These are phyloP conservation scores for Chaetothyriales sp. DNA, from an alignment of 2,329 filamentous ascomycete genomes.

Conservation along the genomic window DNA sequence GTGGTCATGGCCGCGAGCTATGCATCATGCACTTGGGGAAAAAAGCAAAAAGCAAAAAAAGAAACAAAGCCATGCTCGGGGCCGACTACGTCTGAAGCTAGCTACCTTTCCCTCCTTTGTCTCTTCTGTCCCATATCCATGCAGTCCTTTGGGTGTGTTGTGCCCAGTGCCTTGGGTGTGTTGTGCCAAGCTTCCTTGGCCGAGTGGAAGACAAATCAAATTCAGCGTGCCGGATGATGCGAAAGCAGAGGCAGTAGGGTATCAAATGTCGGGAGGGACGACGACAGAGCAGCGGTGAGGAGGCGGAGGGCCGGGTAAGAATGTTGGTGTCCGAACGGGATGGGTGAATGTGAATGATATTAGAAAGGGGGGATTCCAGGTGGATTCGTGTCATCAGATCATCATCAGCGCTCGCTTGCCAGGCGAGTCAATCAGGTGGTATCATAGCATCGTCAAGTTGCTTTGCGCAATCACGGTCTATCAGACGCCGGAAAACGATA, in stretches of 20 bases:
- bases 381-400: conserved; percentile 16
- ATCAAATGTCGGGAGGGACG: background rate
- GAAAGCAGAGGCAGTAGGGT: background rate
- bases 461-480: conserved; percentile 18
- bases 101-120: background rate
- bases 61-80: background rate
- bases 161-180: background rate
- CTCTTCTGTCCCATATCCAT: background rate
- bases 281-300: background rate
- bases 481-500: conserved; percentile 16
- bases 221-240: background rate
- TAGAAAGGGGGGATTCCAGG: conserved; percentile 4
- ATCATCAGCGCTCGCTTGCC: conserved; percentile 16
- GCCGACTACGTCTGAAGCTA: background rate
- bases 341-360: background rate
- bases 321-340: background rate
- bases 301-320: background rate
- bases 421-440: conserved; percentile 13
- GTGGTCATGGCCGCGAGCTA: no score
- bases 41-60: no score
- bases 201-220: background rate
- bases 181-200: background rate
- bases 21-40: background rate
- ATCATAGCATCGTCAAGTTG: conserved; percentile 18
- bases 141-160: background rate